Evolutionary conservation across 495 filamentous ascomycete genomes (phyloP).

Genomic region (Hyaloscypha variabilis): DNA sequence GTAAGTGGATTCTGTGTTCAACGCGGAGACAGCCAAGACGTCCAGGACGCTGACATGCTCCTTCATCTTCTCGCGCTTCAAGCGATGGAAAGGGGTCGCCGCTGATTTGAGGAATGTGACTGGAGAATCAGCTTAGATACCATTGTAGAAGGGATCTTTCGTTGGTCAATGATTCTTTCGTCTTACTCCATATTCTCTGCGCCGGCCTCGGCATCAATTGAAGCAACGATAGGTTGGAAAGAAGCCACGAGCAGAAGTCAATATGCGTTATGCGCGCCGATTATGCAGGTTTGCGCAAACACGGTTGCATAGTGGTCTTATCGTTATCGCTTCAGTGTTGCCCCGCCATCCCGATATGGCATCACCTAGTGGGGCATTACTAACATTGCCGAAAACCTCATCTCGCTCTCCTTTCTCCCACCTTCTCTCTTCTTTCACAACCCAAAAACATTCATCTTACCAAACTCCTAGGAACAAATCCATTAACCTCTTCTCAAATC

Average conservation of each 20-base stretch:
- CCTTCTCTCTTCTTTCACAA: conserved; percentile 7
- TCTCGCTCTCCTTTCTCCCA: neutral
- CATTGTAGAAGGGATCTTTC: no score
- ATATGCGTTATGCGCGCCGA: neutral
- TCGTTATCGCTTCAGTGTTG: neutral
- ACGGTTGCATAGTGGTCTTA: neutral
- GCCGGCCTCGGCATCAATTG: neutral
- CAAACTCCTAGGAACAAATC: neutral
- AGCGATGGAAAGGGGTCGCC: no score
- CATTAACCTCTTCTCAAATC: conserved; percentile 4
- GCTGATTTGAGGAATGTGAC: no score
- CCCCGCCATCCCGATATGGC: neutral
- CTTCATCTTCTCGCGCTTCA: no score
- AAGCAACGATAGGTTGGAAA: neutral
- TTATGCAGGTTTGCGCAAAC: neutral
- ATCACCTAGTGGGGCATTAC: neutral
- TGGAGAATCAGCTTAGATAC: no score
- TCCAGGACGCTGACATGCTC: no score
- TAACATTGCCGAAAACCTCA: neutral
- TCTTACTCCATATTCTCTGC: neutral
- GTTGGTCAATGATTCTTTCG: neutral
- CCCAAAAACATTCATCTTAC: neutral
- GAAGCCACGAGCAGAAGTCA: neutral
- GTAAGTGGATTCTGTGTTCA: neutral
- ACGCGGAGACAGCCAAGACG: neutral